phyloP scores from a whole-genome alignment of 768 basidiomycete genomes.

The Suillus clintonianus region DNA sequence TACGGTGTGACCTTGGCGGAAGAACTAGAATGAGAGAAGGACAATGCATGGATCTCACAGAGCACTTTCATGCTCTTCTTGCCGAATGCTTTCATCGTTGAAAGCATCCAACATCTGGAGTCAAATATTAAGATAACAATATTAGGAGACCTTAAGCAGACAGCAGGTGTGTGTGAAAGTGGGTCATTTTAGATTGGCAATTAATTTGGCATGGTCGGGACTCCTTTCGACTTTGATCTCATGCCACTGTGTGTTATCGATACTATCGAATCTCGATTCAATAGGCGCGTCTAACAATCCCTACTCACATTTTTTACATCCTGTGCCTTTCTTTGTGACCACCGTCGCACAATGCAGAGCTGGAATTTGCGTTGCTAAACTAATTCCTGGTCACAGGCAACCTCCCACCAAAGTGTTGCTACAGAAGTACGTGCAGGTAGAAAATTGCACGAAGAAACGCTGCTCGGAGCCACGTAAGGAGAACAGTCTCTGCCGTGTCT shows the following conservation, averaged over 20 bases:
- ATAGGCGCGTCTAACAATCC: not conserved
- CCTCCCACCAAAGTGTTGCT: too few species aligned
- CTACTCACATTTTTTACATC: not conserved
- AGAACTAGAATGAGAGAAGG: not conserved
- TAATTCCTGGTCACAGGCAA: not conserved
- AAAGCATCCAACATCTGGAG: too few species aligned
- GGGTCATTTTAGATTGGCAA: not conserved
- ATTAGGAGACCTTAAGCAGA: too few species aligned
- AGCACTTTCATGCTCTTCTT: not conserved
- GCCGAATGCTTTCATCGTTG: not conserved
- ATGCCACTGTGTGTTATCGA: not conserved
- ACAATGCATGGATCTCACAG: not conserved
- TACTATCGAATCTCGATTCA: too few species aligned
- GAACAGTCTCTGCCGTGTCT: too few species aligned
- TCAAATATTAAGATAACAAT: too few species aligned
- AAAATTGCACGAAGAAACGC: too few species aligned
- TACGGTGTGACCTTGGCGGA: not conserved
- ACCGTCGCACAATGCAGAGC: not conserved
- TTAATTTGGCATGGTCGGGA: too few species aligned
- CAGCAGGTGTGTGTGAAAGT: too few species aligned
- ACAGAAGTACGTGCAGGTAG: too few species aligned
- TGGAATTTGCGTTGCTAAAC: not conserved
- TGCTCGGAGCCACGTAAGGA: too few species aligned
- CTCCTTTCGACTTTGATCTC: not conserved
- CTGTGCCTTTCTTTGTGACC: not conserved